Base-by-base conservation (phyloP, 2,329 filamentous ascomycete genomes). In the Dactylella cylindrospora region DNA sequence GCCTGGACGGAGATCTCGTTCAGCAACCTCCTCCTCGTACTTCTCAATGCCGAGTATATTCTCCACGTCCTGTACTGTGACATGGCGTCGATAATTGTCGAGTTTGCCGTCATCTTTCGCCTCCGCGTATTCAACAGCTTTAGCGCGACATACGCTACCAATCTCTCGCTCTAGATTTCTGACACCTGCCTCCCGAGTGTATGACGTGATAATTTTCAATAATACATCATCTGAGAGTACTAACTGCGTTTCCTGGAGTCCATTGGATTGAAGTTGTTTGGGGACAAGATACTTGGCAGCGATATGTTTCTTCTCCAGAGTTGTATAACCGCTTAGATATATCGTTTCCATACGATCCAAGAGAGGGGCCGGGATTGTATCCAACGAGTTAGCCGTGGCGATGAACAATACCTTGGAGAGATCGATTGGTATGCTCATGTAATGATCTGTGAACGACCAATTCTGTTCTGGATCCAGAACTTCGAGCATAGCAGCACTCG, bases 261-360 rank as follows among this genome's bases (percentile, higher is more conserved):
- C 93, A 70, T 98, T 98, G 50, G 88, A 86, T 43, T 84, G 84
- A 69, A 97, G 85, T 73, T 98, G 93, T 76, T 97, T 98, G 9
- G 93, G 93, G 15, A 98, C 84, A n/a, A 98, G 78, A 73, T 98
- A 93, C 68, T 86, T 85, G 68, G 84, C 84, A 12, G 93, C 91
- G 71, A 98, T 98, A 72, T 96, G 89, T 54, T 89, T 83, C 77
- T 98, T 98, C 77, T 98, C 93, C 13, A 97, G 80, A 4, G 90
- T 96, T 0, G 93, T 98, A 76, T 98, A 98, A 67, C 93, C 93
- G 1, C 90, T 88, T 17, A 98, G 81, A 66, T 87, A 82, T 50
- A 98, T 95, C 5, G 85, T 95, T 75, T 98, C 93, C 91, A 98
- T 96, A 59, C 93, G 86, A 74, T 98, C 93, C 9, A 98, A 79